phyloP scores from a whole-genome alignment of 2,329 filamentous ascomycete genomes.

The Xylariaceae sp. region DNA sequence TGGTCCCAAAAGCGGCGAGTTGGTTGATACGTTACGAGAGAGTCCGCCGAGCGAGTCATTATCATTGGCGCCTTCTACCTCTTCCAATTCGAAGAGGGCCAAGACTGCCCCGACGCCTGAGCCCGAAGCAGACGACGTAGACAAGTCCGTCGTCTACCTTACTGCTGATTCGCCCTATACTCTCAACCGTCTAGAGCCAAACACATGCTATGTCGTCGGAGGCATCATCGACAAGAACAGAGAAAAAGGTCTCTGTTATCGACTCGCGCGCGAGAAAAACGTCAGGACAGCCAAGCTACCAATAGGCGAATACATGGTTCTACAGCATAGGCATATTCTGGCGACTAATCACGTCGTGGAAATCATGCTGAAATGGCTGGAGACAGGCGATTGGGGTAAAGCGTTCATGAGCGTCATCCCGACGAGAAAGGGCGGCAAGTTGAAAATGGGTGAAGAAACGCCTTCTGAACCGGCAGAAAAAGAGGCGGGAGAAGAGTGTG shows the following conservation, averaged over 20 bases:
- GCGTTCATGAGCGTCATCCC: constrained; percentile 87
- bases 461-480: neutral
- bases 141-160: constrained; percentile 68
- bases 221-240: constrained; percentile 94
- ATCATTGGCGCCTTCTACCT: constrained; percentile 30
- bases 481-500: neutral
- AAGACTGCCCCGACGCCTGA: constrained; percentile 22
- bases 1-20: constrained; percentile 45
- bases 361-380: constrained; percentile 92
- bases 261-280: constrained; percentile 65
- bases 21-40: constrained; percentile 53
- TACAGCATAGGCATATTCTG: constrained; percentile 79
- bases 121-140: constrained; percentile 30
- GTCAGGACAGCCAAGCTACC: constrained; percentile 87
- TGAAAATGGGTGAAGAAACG: constrained; percentile 43
- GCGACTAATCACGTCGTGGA: constrained; percentile 95
- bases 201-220: constrained; percentile 88
- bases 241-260: constrained; percentile 91
- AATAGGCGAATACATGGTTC: constrained; percentile 91
- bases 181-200: constrained; percentile 74
- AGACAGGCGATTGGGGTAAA: constrained; percentile 83
- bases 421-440: constrained; percentile 74
- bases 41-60: constrained; percentile 31
- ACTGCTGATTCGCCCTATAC: constrained; percentile 87
- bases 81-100: constrained; percentile 32